Percentiles rank a stretch among this genome's conserved stretches.
Evolutionary conservation across 1,284 basidiomycete genomes (phyloP).

Genomic region (Vanrija sp.): DNA sequence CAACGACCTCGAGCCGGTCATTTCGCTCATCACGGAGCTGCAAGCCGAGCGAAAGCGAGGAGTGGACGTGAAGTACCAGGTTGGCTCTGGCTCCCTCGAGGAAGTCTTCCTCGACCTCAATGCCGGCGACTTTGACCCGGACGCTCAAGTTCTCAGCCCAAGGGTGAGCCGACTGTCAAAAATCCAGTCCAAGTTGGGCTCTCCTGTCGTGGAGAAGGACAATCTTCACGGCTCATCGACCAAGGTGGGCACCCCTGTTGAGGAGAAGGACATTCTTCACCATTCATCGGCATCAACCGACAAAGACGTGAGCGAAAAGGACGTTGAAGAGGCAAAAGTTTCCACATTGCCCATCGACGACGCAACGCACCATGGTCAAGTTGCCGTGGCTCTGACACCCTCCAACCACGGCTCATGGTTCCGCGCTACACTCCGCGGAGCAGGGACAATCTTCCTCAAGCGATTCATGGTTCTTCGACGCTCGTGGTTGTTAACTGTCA

Average conservation of each 20-base stretch:
- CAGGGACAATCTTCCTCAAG: constrained; percentile 66
- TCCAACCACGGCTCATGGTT: constrained; percentile 15
- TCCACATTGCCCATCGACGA: no score
- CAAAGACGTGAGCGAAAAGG: no score
- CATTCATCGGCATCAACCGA: no score
- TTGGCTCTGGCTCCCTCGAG: constrained; percentile 69
- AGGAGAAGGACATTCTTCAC: no score
- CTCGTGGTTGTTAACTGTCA: constrained; percentile 63
- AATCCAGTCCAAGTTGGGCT: no score
- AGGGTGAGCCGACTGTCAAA: no score
- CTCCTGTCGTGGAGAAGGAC: no score
- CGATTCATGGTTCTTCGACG: constrained; percentile 62
- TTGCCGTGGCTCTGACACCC: constrained; percentile 48
- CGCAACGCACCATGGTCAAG: neutral
- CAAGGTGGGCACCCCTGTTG: no score
- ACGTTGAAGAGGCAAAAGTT: no score
- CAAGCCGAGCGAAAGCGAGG: constrained; percentile 48
- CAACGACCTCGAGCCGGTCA: constrained; percentile 57
- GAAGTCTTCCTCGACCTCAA: constrained; percentile 72
- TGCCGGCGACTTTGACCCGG: constrained; percentile 39
- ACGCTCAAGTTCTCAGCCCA: neutral
- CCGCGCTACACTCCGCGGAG: constrained; percentile 54
- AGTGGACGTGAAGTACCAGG: constrained; percentile 55
- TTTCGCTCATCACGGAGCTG: constrained; percentile 54
- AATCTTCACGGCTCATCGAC: no score